These are phyloP conservation scores for Vigna angularis DNA, from an alignment of 306 rosid species.

Conservation along the genomic window DNA sequence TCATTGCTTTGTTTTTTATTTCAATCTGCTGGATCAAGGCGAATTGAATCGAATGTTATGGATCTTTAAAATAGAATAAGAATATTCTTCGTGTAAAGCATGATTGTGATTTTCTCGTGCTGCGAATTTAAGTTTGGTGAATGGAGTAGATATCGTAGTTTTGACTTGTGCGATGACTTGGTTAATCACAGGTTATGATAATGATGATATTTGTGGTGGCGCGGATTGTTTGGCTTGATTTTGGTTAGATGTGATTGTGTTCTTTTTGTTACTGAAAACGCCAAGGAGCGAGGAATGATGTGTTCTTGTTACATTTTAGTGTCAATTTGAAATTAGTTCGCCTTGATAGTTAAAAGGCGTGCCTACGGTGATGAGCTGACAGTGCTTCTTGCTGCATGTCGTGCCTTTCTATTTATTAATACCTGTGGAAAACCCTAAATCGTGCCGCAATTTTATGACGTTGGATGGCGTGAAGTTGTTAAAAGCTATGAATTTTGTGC, in stretches of 20 bases:
- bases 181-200: neutral
- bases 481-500: constrained; percentile 16
- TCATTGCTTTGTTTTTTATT: neutral
- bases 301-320: constrained; percentile 1
- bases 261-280: neutral
- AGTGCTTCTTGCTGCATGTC: neutral
- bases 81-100: neutral
- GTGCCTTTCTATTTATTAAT: constrained; percentile 16
- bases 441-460: neutral
- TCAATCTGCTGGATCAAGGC: constrained; percentile 4
- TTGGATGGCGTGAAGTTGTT: constrained; percentile 24
- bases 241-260: neutral
- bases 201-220: neutral
- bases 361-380: neutral
- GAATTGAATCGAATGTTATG: constrained; percentile 33
- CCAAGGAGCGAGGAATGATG: neutral
- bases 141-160: constrained; percentile 14
- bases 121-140: constrained; percentile 27
- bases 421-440: neutral
- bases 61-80: neutral
- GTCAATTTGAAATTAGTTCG: constrained; percentile 27
- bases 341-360: constrained; percentile 1
- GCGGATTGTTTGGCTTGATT: neutral
- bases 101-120: neutral
- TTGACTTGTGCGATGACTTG: constrained; percentile 20